phyloP scores from a whole-genome alignment of 1,139 yeast species.

The Schizosaccharomyces versatilis region DNA sequence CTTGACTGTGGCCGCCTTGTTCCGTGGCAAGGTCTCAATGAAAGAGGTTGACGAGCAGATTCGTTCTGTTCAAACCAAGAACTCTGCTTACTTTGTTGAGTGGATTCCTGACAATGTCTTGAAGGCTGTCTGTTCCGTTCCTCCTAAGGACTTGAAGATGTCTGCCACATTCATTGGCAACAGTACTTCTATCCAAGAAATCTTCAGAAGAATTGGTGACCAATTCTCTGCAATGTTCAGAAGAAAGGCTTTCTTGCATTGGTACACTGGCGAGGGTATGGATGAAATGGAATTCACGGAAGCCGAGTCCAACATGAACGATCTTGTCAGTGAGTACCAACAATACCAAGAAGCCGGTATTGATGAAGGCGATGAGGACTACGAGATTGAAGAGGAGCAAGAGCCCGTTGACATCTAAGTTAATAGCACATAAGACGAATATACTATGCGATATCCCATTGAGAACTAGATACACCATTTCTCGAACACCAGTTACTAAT shows the following conservation, averaged over 20 bases:
- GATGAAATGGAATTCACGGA: constrained; percentile 27
- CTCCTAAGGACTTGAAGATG: constrained; percentile 23
- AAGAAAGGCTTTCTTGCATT: constrained; percentile 26
- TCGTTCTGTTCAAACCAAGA: constrained; percentile 20
- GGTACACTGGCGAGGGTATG: constrained; percentile 29
- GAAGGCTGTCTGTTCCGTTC: constrained; percentile 26
- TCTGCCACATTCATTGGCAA: constrained; percentile 28
- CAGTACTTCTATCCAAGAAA: constrained; percentile 26
- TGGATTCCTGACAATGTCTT: constrained; percentile 92
- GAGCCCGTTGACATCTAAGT: not conserved
- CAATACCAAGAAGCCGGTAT: constrained; percentile 25
- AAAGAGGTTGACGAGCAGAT: constrained; percentile 27
- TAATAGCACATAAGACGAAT: no score
- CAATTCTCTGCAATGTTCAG: constrained; percentile 27
- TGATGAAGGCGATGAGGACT: constrained; percentile 20
- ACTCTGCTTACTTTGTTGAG: constrained; percentile 36
- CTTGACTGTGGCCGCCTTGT: constrained; percentile 25
- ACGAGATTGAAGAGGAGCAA: constrained; percentile 14
- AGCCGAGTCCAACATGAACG: constrained; percentile 25
- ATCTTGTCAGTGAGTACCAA: constrained; percentile 24
- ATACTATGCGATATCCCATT: no score
- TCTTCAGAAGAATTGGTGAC: constrained; percentile 22
- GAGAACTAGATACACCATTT: no score
- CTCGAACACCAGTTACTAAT: no score
- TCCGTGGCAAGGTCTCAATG: constrained; percentile 26